phyloP scores from a whole-genome alignment of 805 yeast genomes.

The Henningerozyma blattae region DNA sequence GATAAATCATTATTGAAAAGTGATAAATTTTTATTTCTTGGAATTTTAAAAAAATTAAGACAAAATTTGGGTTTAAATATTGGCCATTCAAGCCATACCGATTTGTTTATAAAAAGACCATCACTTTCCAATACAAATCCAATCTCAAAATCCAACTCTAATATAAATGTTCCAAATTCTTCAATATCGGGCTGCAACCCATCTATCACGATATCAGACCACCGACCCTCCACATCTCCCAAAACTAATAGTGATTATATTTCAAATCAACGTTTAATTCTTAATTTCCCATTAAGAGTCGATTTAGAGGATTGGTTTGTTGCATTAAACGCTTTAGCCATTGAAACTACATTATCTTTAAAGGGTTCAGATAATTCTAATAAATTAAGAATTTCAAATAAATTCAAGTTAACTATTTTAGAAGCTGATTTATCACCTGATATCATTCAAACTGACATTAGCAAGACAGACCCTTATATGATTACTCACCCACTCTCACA shows the following conservation, averaged over 20 bases:
- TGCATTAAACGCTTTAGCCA: slow-evolving; percentile 51
- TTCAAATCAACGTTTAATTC: slow-evolving; percentile 22
- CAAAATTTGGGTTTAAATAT: slow-evolving; percentile 12
- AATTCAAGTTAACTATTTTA: slow-evolving; percentile 42
- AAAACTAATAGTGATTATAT: slow-evolving; percentile 26
- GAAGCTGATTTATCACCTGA: slow-evolving; percentile 44
- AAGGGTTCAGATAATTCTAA: slow-evolving; percentile 22
- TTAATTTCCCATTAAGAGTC: slow-evolving; percentile 53
- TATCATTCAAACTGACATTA: slow-evolving; percentile 1
- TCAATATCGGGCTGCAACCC: neutral
- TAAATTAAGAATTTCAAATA: slow-evolving; percentile 40
- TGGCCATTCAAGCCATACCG: too few species aligned
- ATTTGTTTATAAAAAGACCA: too few species aligned
- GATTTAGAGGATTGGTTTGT: slow-evolving; percentile 74
- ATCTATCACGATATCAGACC: too few species aligned
- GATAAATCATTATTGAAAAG: slow-evolving; percentile 52
- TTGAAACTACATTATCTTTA: slow-evolving; percentile 32
- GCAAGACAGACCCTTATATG: too few species aligned
- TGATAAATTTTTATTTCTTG: slow-evolving; percentile 47
- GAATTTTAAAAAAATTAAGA: slow-evolving; percentile 43
- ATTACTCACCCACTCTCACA: too few species aligned
- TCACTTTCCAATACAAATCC: too few species aligned
- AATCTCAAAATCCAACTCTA: too few species aligned
- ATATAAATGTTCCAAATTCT: neutral
- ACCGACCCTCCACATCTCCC: too few species aligned